Percentiles rank a stretch among this genome's conserved stretches.
These are phyloP conservation scores for Chrysoporthe puriensis DNA, from an alignment of 2,329 filamentous ascomycete genomes.

Conservation along the genomic window DNA sequence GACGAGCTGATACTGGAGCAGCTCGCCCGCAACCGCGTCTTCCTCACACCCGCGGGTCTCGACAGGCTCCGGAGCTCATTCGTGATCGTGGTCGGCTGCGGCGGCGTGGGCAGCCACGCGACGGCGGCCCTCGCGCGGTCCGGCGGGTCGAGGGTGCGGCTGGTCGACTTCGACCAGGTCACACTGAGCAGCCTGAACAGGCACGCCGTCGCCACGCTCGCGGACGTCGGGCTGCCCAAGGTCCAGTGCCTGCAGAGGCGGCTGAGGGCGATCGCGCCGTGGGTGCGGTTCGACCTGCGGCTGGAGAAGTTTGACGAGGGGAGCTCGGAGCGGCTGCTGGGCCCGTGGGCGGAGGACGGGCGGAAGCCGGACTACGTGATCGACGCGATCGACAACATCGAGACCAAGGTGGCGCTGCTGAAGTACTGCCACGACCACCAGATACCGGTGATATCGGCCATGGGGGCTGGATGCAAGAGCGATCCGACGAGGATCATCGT, in stretches of 20 bases:
- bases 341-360: constrained; percentile 62
- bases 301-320: constrained; percentile 79
- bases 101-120: constrained; percentile 93
- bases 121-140: constrained; percentile 84
- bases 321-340: constrained; percentile 69
- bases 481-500: constrained; percentile 82
- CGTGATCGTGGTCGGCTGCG: constrained; percentile 88
- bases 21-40: constrained; percentile 88
- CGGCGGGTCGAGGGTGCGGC: constrained; percentile 82
- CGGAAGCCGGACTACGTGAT: constrained; percentile 84
- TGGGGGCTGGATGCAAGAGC: constrained; percentile 96
- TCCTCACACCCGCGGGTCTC: constrained; percentile 82
- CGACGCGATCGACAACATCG: constrained; percentile 98
- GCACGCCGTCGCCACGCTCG: constrained; percentile 92
- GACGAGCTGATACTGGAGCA: constrained; percentile 91
- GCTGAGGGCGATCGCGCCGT: constrained; percentile 85
- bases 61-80: constrained; percentile 79
- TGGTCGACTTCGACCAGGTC: constrained; percentile 98
- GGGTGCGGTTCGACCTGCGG: constrained; percentile 85
- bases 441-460: constrained; percentile 86
- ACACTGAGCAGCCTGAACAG: constrained; percentile 91
- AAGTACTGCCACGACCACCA: constrained; percentile 81
- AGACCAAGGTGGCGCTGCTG: constrained; percentile 89
- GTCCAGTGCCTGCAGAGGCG: constrained; percentile 81
- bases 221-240: constrained; percentile 91